Percentiles rank a stretch among this genome's conserved stretches.
Evolutionary conservation across 163 green algal species (phyloP).

Genomic region (Coccomyxa subellipsoidea): DNA sequence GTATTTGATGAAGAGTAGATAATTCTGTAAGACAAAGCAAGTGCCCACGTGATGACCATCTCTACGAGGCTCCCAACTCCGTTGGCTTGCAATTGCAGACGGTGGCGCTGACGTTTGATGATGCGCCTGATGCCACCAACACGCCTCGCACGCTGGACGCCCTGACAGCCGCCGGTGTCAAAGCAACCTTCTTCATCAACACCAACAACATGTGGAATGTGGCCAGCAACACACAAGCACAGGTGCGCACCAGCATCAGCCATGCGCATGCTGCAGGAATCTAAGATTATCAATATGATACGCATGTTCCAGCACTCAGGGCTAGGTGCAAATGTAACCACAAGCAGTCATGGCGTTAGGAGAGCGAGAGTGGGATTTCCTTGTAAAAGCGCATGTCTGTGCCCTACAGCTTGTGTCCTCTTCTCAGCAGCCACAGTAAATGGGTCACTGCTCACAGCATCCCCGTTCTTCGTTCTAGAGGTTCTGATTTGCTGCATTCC

Average conservation of each 20-base stretch:
- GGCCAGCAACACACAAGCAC: not conserved
- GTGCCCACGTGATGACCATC: no score
- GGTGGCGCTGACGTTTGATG: conserved; percentile 14
- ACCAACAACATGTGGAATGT: conserved; percentile 13
- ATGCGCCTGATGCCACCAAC: conserved; percentile 5
- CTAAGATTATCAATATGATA: not conserved
- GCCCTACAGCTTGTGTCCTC: no score
- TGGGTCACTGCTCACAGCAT: no score
- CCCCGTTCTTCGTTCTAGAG: no score
- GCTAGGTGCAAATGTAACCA: no score
- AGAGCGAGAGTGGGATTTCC: no score
- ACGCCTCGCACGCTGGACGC: conserved; percentile 1
- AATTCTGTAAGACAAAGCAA: not conserved
- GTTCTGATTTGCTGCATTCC: no score
- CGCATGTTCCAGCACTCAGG: no score
- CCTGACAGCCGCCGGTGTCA: not conserved
- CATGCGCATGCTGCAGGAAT: not conserved
- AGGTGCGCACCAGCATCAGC: not conserved
- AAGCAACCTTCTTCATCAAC: conserved; percentile 23
- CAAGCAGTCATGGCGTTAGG: no score
- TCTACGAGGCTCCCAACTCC: no score
- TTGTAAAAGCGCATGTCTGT: no score
- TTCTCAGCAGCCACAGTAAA: not conserved
- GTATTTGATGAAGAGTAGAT: not conserved
- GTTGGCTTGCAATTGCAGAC: conserved; percentile 1